phyloP scores from a whole-genome alignment of 1,284 basidiomycete genomes.

The Pterula multifida region DNA sequence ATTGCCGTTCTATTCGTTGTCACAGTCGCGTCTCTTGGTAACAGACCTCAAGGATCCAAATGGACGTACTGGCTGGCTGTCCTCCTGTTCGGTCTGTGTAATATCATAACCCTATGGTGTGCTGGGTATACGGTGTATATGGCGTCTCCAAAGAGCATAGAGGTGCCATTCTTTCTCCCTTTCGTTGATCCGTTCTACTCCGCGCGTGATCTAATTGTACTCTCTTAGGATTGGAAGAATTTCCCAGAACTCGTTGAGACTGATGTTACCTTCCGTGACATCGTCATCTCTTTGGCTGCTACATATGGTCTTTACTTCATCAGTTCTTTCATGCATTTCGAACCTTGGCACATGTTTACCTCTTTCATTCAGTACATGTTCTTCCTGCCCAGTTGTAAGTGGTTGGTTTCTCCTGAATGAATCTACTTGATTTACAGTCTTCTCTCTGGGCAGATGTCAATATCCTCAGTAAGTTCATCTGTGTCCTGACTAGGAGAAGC shows the following conservation, averaged over 20 bases:
- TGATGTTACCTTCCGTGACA: slow-evolving; percentile 68
- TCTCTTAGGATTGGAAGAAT: slow-evolving; percentile 35
- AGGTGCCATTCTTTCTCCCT: slow-evolving; percentile 28
- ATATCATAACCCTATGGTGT: slow-evolving; percentile 76
- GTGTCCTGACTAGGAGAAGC: slow-evolving; percentile 2
- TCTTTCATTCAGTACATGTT: slow-evolving; percentile 81
- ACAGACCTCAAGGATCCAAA: slow-evolving; percentile 54
- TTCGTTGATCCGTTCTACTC: not conserved
- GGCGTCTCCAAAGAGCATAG: slow-evolving; percentile 61
- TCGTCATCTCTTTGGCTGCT: slow-evolving; percentile 68
- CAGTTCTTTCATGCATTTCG: slow-evolving; percentile 76
- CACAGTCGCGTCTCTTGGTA: slow-evolving; percentile 74
- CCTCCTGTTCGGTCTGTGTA: slow-evolving; percentile 64
- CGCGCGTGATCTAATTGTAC: not conserved
- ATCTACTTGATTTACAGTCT: slow-evolving; percentile 14
- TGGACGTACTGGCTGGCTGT: slow-evolving; percentile 32
- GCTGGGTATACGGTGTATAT: slow-evolving; percentile 82
- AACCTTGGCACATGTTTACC: slow-evolving; percentile 93
- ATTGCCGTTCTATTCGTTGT: slow-evolving; percentile 68
- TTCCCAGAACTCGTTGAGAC: slow-evolving; percentile 44
- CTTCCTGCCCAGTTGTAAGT: slow-evolving; percentile 61
- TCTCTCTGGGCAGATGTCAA: too few relatives aligned
- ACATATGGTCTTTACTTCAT: slow-evolving; percentile 88
- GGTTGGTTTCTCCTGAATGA: slow-evolving; percentile 10
- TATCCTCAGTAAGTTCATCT: slow-evolving; percentile 50